phyloP scores from a whole-genome alignment of 129 eudicot species.

The Lactuca sativa region DNA sequence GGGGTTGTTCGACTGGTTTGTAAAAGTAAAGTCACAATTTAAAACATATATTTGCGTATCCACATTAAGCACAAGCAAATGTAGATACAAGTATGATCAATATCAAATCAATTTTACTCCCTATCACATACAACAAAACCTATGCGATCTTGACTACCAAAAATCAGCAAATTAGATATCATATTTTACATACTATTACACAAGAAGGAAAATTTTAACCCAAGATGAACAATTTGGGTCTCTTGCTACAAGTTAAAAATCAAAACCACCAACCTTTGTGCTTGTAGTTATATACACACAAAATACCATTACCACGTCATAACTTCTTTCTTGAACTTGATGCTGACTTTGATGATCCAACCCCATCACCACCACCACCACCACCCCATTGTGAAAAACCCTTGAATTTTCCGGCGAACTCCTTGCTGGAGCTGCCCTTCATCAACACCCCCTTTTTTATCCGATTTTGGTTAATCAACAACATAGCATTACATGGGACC shows the following conservation, averaged over 20 bases:
- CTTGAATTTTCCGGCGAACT: conserved; percentile 35
- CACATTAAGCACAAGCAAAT: neutral
- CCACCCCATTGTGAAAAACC: conserved; percentile 33
- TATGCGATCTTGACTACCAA: neutral
- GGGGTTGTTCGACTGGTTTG: too few relatives aligned
- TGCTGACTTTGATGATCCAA: conserved; percentile 51
- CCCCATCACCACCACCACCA: conserved; percentile 30
- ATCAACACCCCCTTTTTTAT: conserved; percentile 52
- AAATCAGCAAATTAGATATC: conserved; percentile 6
- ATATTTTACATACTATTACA: neutral
- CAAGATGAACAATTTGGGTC: neutral
- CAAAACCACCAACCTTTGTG: conserved; percentile 19
- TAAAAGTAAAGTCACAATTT: too few relatives aligned
- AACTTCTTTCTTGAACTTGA: conserved; percentile 47
- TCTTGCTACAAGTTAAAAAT: conserved; percentile 6
- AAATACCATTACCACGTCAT: neutral
- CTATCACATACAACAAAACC: neutral
- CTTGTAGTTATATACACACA: conserved; percentile 32
- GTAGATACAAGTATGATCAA: neutral
- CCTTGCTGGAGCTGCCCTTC: conserved; percentile 45
- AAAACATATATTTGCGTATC: too few relatives aligned
- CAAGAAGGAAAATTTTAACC: neutral
- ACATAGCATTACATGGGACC: conserved; percentile 50
- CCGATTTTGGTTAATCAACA: conserved; percentile 51
- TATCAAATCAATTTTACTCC: neutral